phyloP scores from a whole-genome alignment of 2,329 filamentous ascomycete species.

The Diplodia seriata region DNA sequence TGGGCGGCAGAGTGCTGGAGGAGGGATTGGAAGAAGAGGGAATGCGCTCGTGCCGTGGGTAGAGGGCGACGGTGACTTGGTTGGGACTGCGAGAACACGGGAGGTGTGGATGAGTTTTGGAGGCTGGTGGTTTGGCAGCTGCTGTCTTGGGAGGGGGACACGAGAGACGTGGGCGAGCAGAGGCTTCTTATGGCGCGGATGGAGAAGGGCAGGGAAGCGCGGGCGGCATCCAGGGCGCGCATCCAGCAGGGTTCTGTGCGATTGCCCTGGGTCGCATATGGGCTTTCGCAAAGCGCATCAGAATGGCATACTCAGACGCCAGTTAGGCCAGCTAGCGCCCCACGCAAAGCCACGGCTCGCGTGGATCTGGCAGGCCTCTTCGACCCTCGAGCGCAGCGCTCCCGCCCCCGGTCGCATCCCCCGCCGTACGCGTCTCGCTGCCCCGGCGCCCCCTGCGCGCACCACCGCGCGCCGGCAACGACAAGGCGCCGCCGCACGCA shows the following conservation, averaged over 20 bases:
- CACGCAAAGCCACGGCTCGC: conserved; percentile 33
- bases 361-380: conserved; percentile 30
- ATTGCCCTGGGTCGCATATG: conserved; percentile 34
- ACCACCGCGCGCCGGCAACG: conserved; percentile 23
- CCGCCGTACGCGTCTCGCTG: background rate
- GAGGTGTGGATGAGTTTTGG: conserved; percentile 2
- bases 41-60: conserved; percentile 19
- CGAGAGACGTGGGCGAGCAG: conserved; percentile 17
- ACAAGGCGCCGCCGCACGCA: conserved; percentile 25
- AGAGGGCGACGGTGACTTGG: background rate
- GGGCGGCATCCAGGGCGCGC: conserved; percentile 32
- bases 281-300: conserved; percentile 34
- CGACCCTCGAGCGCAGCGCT: conserved; percentile 6
- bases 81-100: conserved; percentile 1
- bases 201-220: conserved; percentile 23
- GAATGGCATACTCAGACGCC: conserved; percentile 32
- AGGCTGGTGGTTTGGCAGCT: background rate
- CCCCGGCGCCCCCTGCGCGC: conserved; percentile 9
- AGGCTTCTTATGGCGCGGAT: conserved; percentile 31
- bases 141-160: conserved; percentile 20
- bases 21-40: background rate
- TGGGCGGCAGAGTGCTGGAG: background rate
- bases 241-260: conserved; percentile 33
- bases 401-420: conserved; percentile 19
- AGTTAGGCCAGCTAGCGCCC: conserved; percentile 29